Conservation (phyloP, 371 early-diverging fungal species). For the Massospora cicadina region DNA sequence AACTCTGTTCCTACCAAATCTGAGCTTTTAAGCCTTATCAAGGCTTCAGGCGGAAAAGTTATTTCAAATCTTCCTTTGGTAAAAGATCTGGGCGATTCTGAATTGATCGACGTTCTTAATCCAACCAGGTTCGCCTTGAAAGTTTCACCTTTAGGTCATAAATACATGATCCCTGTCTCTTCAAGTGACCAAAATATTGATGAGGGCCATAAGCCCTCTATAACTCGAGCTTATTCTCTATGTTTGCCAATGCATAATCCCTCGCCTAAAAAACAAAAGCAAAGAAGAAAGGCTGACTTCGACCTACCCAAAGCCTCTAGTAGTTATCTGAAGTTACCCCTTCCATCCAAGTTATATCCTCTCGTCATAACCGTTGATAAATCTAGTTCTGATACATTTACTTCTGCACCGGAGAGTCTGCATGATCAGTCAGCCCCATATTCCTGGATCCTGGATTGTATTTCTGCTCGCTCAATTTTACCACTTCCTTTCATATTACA, state of each 20-base stretch:
- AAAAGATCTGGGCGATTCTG: background rate
- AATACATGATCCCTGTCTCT: background rate
- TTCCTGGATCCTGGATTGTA: background rate
- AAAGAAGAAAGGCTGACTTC: no score
- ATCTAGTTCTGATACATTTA: background rate
- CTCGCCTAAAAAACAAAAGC: background rate
- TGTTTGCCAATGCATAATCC: background rate
- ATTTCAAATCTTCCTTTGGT: background rate
- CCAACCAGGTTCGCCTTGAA: background rate
- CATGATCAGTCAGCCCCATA: background rate
- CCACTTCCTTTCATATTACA: no score
- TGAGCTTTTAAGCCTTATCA: background rate
- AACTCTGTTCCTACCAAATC: background rate
- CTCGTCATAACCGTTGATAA: background rate
- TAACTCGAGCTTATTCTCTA: background rate
- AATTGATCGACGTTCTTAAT: background rate
- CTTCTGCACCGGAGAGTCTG: background rate
- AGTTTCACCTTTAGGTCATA: background rate
- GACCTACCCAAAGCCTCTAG: background rate
- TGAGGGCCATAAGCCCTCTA: background rate
- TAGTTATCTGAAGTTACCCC: background rate
- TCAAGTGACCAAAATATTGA: background rate
- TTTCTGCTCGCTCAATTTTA: background rate
- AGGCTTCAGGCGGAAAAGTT: background rate
- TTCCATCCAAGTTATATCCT: background rate